Base-by-base conservation (phyloP, 352 stramenopile genomes). In the Pythium pectinolyticum region DNA sequence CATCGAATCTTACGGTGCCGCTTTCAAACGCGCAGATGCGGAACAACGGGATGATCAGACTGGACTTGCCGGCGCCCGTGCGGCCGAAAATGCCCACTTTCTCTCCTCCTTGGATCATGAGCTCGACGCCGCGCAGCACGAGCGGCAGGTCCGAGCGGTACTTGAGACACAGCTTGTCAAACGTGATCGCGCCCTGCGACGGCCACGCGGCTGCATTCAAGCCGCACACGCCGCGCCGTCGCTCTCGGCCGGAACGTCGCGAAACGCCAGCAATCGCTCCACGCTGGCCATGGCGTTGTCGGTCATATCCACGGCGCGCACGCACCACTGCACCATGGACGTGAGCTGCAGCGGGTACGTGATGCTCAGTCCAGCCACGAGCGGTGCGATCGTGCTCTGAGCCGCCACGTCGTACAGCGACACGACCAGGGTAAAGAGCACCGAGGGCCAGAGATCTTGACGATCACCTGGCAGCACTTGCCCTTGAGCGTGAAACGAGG, bases 211-310 rank as follows among this genome's bases (percentile, higher is more conserved):
- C 80, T 30, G 92, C 77, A 66, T 93, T 96, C 9, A 97, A 24
- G 94, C 84, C 32, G 97, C 82, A 3, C 78, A 64, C 31, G 56
- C 40, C 24, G 28, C 40, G 30, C 49, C 55, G 22, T 65, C 63
- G 40, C 11, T 17, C 62, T 98, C 90, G 64, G 94, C 81, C 0
- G 83, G 82, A 24, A 89, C 97, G 4, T 72, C 77, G 30, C 90
- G 70, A 22, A 98, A 78, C 20, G 66, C 22, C 6, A 67, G 52
- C 30, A 78, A 28, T 2, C 72, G 64, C 67, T 98, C 92, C 4
- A 97, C 90, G 30, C 84, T 78, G 12, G 97, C 86, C 74, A 98
- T 96, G 46, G 95, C 82, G 27, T 89, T 92, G 60, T 98, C 94
- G 0, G 95, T 70, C 10, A 97, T 70, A 57, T 98, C 89, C 48